Evolutionary conservation across 176 grass and related monocot species (phyloP), one percentile per base, ranked within the genome.

Genomic region (Metroxylon sagu): DNA sequence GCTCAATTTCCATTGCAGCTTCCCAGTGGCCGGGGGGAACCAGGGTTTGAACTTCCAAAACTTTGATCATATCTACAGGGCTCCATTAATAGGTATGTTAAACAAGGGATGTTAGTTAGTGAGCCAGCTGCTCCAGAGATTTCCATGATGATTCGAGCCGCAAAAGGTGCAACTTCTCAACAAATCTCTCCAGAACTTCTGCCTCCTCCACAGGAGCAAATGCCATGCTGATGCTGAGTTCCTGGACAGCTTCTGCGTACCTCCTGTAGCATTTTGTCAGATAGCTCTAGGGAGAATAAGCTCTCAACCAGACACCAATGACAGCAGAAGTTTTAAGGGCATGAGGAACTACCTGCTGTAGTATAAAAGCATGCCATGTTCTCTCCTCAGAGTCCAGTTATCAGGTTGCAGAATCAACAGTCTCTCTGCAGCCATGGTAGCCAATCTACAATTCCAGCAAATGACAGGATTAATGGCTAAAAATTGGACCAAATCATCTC

Each of bases 191-290:
- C 14, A 80, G 61, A 49, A 69, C 57, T 31, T 69, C 63, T 26
- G 65, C 64, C 64, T 80, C 77, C 18, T 80, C 77, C 6, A 68
- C 70, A 0, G 77, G 77, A 25, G 77, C 77, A 52, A 80, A 74
- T 26, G 77, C 77, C 77, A 80, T 74, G 51, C 77, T 74, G 50
- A 80, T 80, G 70, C 77, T 80, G 14, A 80, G 70, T 60, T 80
- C 77, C 56, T 69, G 77, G 5, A 53, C 77, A 15, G 77, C 77
- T 74, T 80, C 77, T 25, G 12, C 64, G 17, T 80, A 74, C 56
- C 63, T 80, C 77, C 77, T 80, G 57, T 55, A 18, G 56, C 18
- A 28, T 4, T 43, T 10, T 2, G 35, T 43, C 35, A 43, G 29
- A 31, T 6, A 31, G 35, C 35, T 14, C 35, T 14, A 10, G 35